These are phyloP conservation scores for Cercospora canescens DNA, from an alignment of 2,329 filamentous ascomycete genomes.

Conservation along the genomic window DNA sequence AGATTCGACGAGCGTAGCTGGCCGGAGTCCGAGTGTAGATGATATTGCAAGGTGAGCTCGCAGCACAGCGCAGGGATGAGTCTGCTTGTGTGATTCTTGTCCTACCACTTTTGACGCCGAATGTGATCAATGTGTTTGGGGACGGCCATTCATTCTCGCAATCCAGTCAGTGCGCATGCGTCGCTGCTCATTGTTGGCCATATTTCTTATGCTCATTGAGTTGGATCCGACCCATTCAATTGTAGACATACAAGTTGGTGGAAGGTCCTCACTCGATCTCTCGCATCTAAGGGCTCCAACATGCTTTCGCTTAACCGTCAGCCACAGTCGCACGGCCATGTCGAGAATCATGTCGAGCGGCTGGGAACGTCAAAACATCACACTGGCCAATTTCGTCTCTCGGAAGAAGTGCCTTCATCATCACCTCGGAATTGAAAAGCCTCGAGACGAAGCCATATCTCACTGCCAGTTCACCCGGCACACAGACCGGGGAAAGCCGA, in stretches of 20 bases:
- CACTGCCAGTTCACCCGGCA: neutral
- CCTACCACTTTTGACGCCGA: neutral
- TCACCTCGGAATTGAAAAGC: neutral
- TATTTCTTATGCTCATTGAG: neutral
- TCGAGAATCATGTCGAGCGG: conserved; percentile 9
- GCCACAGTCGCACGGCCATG: conserved; percentile 15
- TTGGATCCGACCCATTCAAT: neutral
- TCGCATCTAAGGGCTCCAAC: neutral
- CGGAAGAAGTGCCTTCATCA: neutral
- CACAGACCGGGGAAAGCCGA: neutral
- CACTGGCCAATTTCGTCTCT: neutral
- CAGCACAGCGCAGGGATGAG: neutral
- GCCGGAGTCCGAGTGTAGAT: neutral
- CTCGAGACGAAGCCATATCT: neutral
- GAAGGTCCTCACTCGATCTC: neutral
- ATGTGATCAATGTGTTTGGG: neutral
- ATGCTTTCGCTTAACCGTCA: conserved; percentile 10
- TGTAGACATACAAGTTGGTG: neutral
- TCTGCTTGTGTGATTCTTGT: neutral
- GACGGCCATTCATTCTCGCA: neutral
- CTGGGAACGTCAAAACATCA: conserved; percentile 9
- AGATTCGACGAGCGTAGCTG: neutral
- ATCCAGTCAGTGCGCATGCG: neutral
- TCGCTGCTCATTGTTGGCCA: neutral
- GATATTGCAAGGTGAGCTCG: neutral